Conservation (phyloP, 805 yeast genomes). For the Wickerhamomyces pijperi region DNA sequence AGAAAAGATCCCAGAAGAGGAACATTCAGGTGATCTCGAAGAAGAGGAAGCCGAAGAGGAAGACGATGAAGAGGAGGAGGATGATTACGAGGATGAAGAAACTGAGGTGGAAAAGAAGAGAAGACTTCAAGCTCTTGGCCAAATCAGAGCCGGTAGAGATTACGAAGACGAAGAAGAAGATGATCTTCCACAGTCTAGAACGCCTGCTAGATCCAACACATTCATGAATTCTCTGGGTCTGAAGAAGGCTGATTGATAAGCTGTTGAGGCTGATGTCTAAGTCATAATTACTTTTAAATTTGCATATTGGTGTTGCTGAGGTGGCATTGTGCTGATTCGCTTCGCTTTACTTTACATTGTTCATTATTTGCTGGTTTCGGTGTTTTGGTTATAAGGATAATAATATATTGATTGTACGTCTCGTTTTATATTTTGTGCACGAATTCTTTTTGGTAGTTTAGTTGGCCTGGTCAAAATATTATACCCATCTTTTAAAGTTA, state of each 20-base stretch:
- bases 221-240: background rate
- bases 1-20: slow-evolving; percentile 1
- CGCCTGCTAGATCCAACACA: background rate
- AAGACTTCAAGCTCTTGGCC: slow-evolving; percentile 13
- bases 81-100: slow-evolving; percentile 14
- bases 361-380: no score
- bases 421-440: no score
- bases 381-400: no score
- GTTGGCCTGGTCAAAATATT: no score
- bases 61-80: slow-evolving; percentile 10
- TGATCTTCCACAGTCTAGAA: slow-evolving; percentile 5
- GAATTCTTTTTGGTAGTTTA: no score
- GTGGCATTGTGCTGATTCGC: no score
- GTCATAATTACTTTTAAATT: no score
- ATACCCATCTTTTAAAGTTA: no score
- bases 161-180: slow-evolving; percentile 19
- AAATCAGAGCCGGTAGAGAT: slow-evolving; percentile 10
- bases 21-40: slow-evolving; percentile 1
- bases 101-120: slow-evolving; percentile 13
- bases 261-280: background rate
- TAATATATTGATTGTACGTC: no score
- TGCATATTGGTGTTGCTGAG: background rate
- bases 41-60: slow-evolving; percentile 11
- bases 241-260: background rate
- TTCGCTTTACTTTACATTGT: no score